Base-by-base conservation (phyloP, 192 early-diverging fungal genomes). In the Backusella westeae region DNA sequence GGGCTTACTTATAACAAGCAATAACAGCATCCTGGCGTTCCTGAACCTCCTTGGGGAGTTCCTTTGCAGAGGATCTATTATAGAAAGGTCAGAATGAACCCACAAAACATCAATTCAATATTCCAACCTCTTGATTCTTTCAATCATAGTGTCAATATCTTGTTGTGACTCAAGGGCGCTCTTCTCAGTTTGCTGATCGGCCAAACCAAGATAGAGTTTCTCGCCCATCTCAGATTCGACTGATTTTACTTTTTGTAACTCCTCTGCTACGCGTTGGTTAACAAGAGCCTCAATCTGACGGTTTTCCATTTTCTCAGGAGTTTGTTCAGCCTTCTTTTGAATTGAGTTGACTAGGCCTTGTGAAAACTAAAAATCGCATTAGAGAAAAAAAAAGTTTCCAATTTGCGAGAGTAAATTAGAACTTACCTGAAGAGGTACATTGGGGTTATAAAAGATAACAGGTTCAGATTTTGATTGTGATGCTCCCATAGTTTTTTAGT, bases 131-230 rank as follows among this genome's bases (percentile, higher is more conserved):
- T 79, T 53, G 36, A 79, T 66, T 29, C 73, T 63, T 34, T 63
- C 66, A 39, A 79, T 71, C 78, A 79, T 73, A 56, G 34, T 72
- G 12, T 79, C 78, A n/a, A 79, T 75, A 75, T 79, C 78, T 7
- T 53, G 49, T 6, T 32, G 49, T 23, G 69, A 69, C 19, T 52
- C 56, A 21, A 75, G 44, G 19, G 78, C 72, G 32, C 71, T 79
- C 17, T 70, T 78, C 46, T 78, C 77, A 29, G 42, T 41, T 63
- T 76, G 69, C 38, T 71, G 41, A 5, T 79, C 53, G 1, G 49
- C 41, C 1, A 69, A 52, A 17, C 67, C 72, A 36, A 36, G 38
- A 17, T 73, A 67, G 19, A 75, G 26, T 1, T 49, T 39, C 14
- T 70, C 66, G 10, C 74, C 69, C 12, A 67, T 15, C 63, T 75